Base-by-base conservation (phyloP, 2,329 filamentous ascomycete genomes). In the Colletotrichum cereale region DNA sequence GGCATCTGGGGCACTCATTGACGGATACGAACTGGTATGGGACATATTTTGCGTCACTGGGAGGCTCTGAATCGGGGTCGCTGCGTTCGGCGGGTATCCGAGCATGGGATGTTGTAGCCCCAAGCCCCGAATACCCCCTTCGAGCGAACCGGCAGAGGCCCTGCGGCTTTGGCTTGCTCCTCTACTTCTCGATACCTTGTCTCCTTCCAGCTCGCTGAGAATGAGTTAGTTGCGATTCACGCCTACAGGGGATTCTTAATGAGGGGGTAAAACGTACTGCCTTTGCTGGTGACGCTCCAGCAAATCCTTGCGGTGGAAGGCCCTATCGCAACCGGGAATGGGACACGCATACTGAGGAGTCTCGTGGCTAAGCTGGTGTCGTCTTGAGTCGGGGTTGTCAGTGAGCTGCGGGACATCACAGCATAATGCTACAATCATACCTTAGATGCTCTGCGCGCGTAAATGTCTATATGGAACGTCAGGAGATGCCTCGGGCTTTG, bases 391-490 rank as follows among this genome's bases (percentile, higher is more conserved):
- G 58, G 42, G 48, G 24, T 26, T 48, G 58, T 61, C 63, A 71
- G 67, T 66, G 18, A 18, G 26, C 16, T 12, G 18, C 36, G 29
- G 16, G 50, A 21, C 48, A 48, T 14, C 26, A 38, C 44, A 21
- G 48, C 29, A 50, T 16, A 31, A 56, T 65, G 10, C 38, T 18
- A 16, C 42, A 42, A 36, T 26, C 78, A 78, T 74, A 90, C 88
- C 88, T 87, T 52, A 91, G 79, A 79, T 91, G 89, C 76, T 91
- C 89, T 38, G 89, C 89, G 76, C 89, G 83, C 16, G 88, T 90
- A 73, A 91, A 91, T 2, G 87, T 90, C 89, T 90, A 69, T 90
- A 69, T 58, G 50, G 48, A 47, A 58, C 26, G 53, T 61, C 52
- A 66, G 29, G 44, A 31, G 55, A 47, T 52, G 47, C 26, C 38